Evolutionary conservation across 306 rosid species (phyloP).

Genomic region (Glycine latifolia): DNA sequence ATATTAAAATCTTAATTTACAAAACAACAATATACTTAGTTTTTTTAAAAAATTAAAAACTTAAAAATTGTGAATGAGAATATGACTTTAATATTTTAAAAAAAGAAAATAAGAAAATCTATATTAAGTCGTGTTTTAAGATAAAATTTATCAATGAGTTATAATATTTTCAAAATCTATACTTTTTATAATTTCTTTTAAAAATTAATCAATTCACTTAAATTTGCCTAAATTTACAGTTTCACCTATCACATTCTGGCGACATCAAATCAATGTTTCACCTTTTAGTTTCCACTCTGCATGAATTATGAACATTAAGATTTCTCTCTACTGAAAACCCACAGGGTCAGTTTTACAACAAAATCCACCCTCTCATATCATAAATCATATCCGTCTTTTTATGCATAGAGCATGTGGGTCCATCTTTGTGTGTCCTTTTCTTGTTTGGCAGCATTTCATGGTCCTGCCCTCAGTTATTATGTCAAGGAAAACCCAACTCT

Average conservation of each 20-base stretch:
- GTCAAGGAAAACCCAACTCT: slow-evolving; percentile 29
- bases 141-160: too few species aligned
- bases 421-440: slow-evolving; percentile 29
- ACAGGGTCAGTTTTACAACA: slow-evolving; percentile 16
- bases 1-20: too few species aligned
- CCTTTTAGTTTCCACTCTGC: slow-evolving; percentile 27
- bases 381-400: slow-evolving; percentile 37
- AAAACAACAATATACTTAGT: too few species aligned
- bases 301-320: slow-evolving; percentile 2
- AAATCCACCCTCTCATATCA: slow-evolving; percentile 41
- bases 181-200: too few species aligned
- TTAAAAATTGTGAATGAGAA: too few species aligned
- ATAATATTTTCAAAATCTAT: too few species aligned
- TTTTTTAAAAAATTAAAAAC: too few species aligned
- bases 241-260: not conserved
- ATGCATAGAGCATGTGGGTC: slow-evolving; percentile 37
- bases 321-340: slow-evolving; percentile 17
- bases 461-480: slow-evolving; percentile 34
- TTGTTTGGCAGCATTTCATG: slow-evolving; percentile 37
- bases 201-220: too few species aligned
- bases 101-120: too few species aligned
- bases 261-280: slow-evolving; percentile 27
- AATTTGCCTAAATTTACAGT: not conserved
- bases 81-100: too few species aligned
- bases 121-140: too few species aligned